Evolutionary conservation across 441 rosid species (phyloP).

Genomic region (Mallotus repandus): DNA sequence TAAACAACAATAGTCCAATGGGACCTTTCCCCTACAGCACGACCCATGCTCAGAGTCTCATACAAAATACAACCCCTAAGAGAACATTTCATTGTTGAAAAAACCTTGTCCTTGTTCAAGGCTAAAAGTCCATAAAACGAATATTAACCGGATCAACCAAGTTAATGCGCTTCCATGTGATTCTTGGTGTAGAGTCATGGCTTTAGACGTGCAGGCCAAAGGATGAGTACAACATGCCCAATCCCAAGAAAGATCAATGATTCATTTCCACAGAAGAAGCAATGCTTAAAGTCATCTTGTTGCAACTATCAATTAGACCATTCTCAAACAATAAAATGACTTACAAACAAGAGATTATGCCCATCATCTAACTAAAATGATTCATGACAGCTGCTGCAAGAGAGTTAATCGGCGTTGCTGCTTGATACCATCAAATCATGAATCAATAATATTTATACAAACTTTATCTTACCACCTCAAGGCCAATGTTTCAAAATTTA

Average conservation of each 20-base stretch:
- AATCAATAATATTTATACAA: not conserved
- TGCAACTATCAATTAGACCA: not conserved
- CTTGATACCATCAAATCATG: not conserved
- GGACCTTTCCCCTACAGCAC: not conserved
- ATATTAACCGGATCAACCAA: not conserved
- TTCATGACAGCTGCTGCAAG: not conserved
- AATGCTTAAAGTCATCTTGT: not conserved
- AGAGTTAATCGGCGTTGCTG: not conserved
- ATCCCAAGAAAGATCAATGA: not conserved
- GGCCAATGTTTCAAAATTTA: not conserved
- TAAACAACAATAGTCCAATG: not conserved
- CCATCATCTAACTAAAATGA: not conserved
- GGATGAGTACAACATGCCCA: not conserved
- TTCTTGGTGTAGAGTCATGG: not conserved
- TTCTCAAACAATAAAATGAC: not conserved
- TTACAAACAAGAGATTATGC: not conserved
- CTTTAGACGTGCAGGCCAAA: not conserved
- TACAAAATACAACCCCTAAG: not conserved
- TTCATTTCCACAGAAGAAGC: not conserved
- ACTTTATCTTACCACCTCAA: not conserved
- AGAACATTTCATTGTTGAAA: not conserved
- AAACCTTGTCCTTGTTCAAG: not conserved
- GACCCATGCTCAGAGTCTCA: no score
- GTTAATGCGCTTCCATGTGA: not conserved
- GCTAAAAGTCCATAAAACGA: not conserved